Evolutionary conservation across 768 basidiomycete species (phyloP), one percentile per base, ranked within the genome.

Genomic region (Boletus reticulatus): DNA sequence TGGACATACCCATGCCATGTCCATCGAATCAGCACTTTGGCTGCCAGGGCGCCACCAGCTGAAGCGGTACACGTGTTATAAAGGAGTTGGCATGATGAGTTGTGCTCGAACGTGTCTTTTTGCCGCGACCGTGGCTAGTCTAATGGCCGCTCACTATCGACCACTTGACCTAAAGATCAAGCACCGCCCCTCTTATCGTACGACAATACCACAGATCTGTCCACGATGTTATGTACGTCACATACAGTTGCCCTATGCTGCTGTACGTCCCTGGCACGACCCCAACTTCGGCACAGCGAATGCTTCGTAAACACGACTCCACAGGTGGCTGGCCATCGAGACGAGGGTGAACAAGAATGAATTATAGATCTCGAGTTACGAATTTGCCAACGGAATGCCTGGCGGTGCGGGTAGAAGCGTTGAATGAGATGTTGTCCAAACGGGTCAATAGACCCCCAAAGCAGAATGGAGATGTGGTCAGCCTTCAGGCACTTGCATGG

Each of bases 291-390:
- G 27, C 45, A 44, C 20, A 27, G 37, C 27, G 48, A 34, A 22
- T 24, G 39, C 27, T 22, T 50, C 51, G 58, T 63, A 57, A 56
- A 57, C 39, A 58, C n/a, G 53, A 34, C 51, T 45, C 45, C 61
- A 53, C 36, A 44, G 13, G 27, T 16, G 42, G 16, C 14, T 46
- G 57, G 43, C 31, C 17, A 47, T 47, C 44, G 38, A 53, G 16
- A 38, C n/a, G 5, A 27, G 19, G 22, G 5, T 36, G 20, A 31
- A 45, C 11, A 36, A 38, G 24, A 36, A 24, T 4, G 12, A 3
- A 42, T 49, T 36, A 24, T 36, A 13, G 34, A 36, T 36, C 34
- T 36, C 34, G 14, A 36, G 34, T 13, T 37, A 45, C 19, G 45
- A 16, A 19, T 17, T 24, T 19, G 32, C 32, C 31, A 39, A 37